Evolutionary conservation across 768 basidiomycete species (phyloP).

Genomic region (Tricholoma matsutake): DNA sequence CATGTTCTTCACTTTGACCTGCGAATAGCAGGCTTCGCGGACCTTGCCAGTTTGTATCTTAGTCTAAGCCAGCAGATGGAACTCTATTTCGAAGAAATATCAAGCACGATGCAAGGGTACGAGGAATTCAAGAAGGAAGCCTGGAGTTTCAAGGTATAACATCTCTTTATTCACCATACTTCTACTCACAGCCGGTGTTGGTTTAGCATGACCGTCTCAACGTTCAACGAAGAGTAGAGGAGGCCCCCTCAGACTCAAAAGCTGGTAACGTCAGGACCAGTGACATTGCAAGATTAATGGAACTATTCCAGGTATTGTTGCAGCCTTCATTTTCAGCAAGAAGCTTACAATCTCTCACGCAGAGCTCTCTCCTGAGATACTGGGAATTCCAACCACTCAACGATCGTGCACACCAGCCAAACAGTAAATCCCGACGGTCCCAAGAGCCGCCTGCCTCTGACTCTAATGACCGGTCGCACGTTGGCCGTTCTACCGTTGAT

Average conservation of each 20-base stretch:
- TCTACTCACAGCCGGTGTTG: background rate
- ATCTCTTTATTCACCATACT: conserved; percentile 6
- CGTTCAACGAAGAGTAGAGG: conserved; percentile 60
- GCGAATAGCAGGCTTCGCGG: conserved; percentile 81
- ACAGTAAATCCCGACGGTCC: conserved; percentile 19
- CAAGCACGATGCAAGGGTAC: conserved; percentile 56
- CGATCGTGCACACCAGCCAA: conserved; percentile 17
- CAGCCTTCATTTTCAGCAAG: background rate
- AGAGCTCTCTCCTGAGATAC: conserved; percentile 72
- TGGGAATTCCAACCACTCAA: conserved; percentile 59
- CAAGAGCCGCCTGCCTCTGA: conserved; percentile 29
- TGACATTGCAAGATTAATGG: conserved; percentile 81
- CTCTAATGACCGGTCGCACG: conserved; percentile 39
- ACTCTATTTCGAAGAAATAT: conserved; percentile 68
- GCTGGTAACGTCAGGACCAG: conserved; percentile 61
- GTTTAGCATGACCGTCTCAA: conserved; percentile 71
- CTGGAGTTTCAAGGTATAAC: conserved; percentile 71
- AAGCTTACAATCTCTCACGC: background rate
- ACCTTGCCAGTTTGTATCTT: conserved; percentile 71
- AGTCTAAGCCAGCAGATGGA: conserved; percentile 82
- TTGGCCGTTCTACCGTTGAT: conserved; percentile 21
- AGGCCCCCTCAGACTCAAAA: conserved; percentile 40
- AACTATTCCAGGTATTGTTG: conserved; percentile 66
- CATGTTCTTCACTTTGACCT: conserved; percentile 85
- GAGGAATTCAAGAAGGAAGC: conserved; percentile 73